Percentiles rank a stretch among this genome's conserved stretches.
Evolutionary conservation across 2,329 filamentous ascomycete genomes (phyloP).

Genomic region (Colletotrichum tanaceti): DNA sequence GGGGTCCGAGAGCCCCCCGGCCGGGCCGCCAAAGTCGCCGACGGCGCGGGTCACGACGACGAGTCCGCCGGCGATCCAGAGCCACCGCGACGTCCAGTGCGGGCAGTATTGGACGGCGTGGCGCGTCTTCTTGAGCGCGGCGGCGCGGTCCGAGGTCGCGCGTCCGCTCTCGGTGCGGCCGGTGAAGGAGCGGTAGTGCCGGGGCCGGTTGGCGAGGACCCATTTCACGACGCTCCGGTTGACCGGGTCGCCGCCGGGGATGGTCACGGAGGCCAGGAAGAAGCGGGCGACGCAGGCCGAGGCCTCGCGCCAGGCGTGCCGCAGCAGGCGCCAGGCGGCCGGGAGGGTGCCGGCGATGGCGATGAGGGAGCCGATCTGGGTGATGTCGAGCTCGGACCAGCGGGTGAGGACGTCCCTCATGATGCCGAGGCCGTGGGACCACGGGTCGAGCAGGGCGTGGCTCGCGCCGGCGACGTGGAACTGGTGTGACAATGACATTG

Average conservation of each 20-base stretch:
- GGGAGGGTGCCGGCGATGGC: slow-evolving; percentile 57
- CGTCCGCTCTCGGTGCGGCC: slow-evolving; percentile 55
- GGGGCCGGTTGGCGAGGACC: slow-evolving; percentile 55
- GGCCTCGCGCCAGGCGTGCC: slow-evolving; percentile 51
- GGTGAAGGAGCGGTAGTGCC: slow-evolving; percentile 56
- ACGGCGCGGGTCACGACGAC: slow-evolving; percentile 59
- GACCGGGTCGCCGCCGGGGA: slow-evolving; percentile 58
- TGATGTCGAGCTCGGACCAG: slow-evolving; percentile 60
- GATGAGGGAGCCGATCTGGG: slow-evolving; percentile 57
- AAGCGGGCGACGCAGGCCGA: slow-evolving; percentile 56
- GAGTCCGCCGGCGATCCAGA: slow-evolving; percentile 60
- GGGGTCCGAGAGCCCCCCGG: slow-evolving; percentile 56
- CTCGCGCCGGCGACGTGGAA: slow-evolving; percentile 38
- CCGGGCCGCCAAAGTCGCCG: slow-evolving; percentile 52
- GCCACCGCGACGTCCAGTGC: slow-evolving; percentile 59
- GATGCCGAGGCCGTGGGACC: slow-evolving; percentile 49
- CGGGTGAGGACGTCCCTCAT: slow-evolving; percentile 52
- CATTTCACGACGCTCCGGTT: slow-evolving; percentile 59
- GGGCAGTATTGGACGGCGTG: slow-evolving; percentile 58
- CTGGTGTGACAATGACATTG: slow-evolving; percentile 37
- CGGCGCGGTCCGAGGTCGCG: slow-evolving; percentile 51
- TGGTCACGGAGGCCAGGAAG: slow-evolving; percentile 58
- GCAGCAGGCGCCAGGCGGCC: slow-evolving; percentile 53
- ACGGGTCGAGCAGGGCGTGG: slow-evolving; percentile 46
- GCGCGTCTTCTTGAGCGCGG: slow-evolving; percentile 55